Percentiles rank a stretch among this genome's conserved stretches.
phyloP scores from a whole-genome alignment of 1,284 basidiomycete species.

The Ceratobasidium papillatum region DNA sequence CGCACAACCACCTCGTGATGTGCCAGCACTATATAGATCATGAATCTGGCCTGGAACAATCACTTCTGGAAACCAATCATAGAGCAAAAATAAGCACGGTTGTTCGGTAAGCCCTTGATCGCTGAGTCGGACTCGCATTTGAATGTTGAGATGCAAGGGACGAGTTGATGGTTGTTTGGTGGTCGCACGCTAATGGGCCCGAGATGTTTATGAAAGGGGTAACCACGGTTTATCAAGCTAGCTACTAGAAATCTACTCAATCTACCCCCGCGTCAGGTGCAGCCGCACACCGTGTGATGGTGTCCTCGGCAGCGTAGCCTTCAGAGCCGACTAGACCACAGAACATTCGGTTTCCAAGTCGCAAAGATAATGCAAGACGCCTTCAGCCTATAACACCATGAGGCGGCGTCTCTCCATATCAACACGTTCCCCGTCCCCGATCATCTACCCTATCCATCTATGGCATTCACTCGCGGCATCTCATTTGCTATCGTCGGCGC shows the following conservation, averaged over 20 bases:
- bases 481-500: neutral
- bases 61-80: constrained; percentile 5
- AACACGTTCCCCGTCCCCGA: constrained; percentile 4
- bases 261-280: neutral
- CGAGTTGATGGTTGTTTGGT: neutral
- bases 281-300: neutral
- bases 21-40: neutral
- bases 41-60: neutral
- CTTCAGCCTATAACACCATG: neutral
- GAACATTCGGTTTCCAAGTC: constrained; percentile 5
- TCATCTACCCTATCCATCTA: neutral
- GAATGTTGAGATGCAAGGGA: neutral
- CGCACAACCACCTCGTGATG: neutral
- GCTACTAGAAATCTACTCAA: constrained; percentile 1
- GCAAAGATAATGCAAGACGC: neutral
- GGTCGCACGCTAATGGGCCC: neutral
- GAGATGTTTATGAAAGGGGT: neutral
- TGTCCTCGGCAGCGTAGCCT: constrained; percentile 2
- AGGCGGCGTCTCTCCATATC: neutral
- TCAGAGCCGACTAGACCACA: neutral
- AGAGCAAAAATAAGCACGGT: neutral
- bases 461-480: constrained; percentile 2
- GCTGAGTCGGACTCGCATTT: neutral
- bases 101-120: neutral
- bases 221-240: neutral